Conservation (phyloP, 768 basidiomycete species). For the Artomyces pyxidatus region DNA sequence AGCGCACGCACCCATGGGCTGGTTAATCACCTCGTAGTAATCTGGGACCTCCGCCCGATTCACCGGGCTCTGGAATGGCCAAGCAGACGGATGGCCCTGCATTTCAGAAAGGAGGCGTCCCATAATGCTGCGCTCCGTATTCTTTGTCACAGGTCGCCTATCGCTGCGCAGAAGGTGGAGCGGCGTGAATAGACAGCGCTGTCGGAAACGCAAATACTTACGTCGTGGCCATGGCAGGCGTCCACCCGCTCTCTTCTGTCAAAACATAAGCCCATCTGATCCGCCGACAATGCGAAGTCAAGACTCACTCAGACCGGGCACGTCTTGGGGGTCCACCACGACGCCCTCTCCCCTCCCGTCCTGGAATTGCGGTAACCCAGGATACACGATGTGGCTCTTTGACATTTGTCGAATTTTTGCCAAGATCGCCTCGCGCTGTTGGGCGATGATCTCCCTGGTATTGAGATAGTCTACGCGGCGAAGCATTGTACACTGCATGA, state of each 20-base stretch:
- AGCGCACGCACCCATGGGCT: slow-evolving; percentile 78
- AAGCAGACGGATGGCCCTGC: slow-evolving; percentile 68
- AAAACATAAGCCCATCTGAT: neutral
- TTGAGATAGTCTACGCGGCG: slow-evolving; percentile 84
- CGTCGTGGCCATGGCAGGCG: slow-evolving; percentile 69
- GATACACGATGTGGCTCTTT: slow-evolving; percentile 77
- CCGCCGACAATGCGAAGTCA: slow-evolving; percentile 12
- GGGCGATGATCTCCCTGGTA: slow-evolving; percentile 63
- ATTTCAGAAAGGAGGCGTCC: slow-evolving; percentile 73
- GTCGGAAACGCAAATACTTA: slow-evolving; percentile 28
- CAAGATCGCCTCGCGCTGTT: slow-evolving; percentile 86
- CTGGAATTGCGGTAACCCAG: slow-evolving; percentile 72
- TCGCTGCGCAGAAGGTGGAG: slow-evolving; percentile 15
- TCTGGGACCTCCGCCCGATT: slow-evolving; percentile 72
- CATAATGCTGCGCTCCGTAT: slow-evolving; percentile 60
- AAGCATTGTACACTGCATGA: slow-evolving; percentile 98
- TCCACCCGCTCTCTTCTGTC: slow-evolving; percentile 89
- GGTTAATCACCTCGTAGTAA: slow-evolving; percentile 82
- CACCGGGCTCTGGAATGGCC: slow-evolving; percentile 86
- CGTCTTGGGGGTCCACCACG: slow-evolving; percentile 60
- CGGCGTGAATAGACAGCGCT: slow-evolving; percentile 3
- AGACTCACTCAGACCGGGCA: slow-evolving; percentile 78
- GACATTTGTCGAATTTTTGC: slow-evolving; percentile 83
- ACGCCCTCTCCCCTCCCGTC: slow-evolving; percentile 43
- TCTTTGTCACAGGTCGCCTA: slow-evolving; percentile 39